These are phyloP conservation scores for Cudoniella acicularis DNA, from an alignment of 495 filamentous ascomycete species.

Conservation along the genomic window DNA sequence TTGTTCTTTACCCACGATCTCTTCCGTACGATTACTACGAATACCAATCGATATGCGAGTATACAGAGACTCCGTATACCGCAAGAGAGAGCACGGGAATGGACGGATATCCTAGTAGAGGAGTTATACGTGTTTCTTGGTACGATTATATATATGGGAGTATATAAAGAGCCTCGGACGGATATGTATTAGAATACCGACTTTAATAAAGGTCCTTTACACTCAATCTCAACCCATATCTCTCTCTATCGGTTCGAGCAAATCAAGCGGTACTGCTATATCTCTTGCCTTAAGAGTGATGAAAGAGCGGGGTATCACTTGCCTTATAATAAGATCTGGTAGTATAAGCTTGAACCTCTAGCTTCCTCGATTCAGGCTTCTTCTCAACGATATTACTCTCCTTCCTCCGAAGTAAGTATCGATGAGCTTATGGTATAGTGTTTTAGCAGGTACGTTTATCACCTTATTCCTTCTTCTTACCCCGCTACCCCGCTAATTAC, in stretches of 20 bases:
- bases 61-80: too few relatives aligned
- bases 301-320: neutral
- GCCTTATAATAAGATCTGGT: too few relatives aligned
- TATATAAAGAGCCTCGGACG: slow-evolving; percentile 1
- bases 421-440: slow-evolving; percentile 7
- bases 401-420: too few relatives aligned
- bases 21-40: too few relatives aligned
- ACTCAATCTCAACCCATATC: slow-evolving; percentile 4
- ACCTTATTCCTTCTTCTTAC: slow-evolving; percentile 19
- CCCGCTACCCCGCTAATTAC: slow-evolving; percentile 17
- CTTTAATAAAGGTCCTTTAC: slow-evolving; percentile 5
- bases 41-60: slow-evolving; percentile 13
- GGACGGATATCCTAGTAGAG: neutral
- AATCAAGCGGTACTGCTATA: slow-evolving; percentile 7
- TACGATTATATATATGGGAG: too few relatives aligned
- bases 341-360: too few relatives aligned
- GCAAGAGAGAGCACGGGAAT: neutral
- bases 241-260: slow-evolving; percentile 4
- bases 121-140: slow-evolving; percentile 13
- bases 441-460: neutral
- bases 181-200: slow-evolving; percentile 8
- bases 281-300: slow-evolving; percentile 1
- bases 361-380: too few relatives aligned
- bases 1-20: too few relatives aligned
- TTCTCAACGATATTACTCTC: too few relatives aligned